Conservation (phyloP, 2,329 filamentous ascomycete genomes). For the Scedosporium boydii region DNA sequence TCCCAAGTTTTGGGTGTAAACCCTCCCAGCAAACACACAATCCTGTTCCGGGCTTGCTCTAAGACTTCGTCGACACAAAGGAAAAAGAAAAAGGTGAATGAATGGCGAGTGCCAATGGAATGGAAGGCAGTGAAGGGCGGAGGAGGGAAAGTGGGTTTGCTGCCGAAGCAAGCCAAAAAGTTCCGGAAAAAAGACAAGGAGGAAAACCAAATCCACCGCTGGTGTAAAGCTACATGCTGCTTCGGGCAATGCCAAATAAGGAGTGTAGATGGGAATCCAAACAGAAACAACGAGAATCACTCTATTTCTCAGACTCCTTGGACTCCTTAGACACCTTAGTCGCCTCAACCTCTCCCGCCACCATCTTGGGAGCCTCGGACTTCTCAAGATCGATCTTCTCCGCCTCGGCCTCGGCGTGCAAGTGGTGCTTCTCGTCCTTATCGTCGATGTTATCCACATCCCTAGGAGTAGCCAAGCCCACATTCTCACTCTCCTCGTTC, state of each 20-base stretch:
- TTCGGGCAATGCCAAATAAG: background rate
- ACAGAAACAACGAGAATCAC: background rate
- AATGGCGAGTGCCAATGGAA: slow-evolving; percentile 4
- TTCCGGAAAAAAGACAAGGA: background rate
- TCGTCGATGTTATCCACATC: slow-evolving; percentile 93
- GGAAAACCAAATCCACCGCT: slow-evolving; percentile 1
- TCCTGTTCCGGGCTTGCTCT: background rate
- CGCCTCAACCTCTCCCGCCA: slow-evolving; percentile 17
- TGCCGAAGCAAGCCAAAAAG: too few species aligned
- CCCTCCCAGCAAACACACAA: background rate
- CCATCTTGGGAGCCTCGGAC: slow-evolving; percentile 5
- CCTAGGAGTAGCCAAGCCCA: slow-evolving; percentile 64
- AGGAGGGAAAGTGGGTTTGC: background rate
- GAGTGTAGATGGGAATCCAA: background rate
- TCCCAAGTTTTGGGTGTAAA: background rate
- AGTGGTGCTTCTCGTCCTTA: slow-evolving; percentile 62
- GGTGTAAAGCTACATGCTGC: background rate
- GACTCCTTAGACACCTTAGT: slow-evolving; percentile 14
- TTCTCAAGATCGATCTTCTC: slow-evolving; percentile 13
- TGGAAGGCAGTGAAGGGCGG: background rate
- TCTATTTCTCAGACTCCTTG: slow-evolving; percentile 15
- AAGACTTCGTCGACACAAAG: background rate
- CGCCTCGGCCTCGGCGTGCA: slow-evolving; percentile 35
- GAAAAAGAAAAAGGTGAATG: background rate
- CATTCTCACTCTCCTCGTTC: slow-evolving; percentile 68